Evolutionary conservation across 176 grass and related monocot species (phyloP), one percentile per base, ranked within the genome.

Genomic region (Cocos nucifera): DNA sequence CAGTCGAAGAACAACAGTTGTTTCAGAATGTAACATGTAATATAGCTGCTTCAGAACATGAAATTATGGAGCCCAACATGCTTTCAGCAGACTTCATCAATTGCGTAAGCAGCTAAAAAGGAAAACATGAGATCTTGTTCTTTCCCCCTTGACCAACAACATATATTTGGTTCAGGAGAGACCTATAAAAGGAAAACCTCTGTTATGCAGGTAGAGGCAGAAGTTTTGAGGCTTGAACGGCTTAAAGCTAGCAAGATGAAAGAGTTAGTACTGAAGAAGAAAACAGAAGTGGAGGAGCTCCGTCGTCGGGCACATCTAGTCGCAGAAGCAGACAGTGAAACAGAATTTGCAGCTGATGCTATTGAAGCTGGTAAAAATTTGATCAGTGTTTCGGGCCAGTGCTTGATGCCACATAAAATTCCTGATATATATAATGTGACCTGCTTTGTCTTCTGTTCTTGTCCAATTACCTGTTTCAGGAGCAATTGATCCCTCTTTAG

Each of bases 231-330:
- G 56, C 81, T 97, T 51, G 81, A 86, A 66, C 81, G 88, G 49
- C 63, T 97, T 19, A 97, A 97, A 85, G 70, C 54, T 48, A 97
- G 79, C 70, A 97, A 88, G 67, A 80, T 79, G 81, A 97, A 83
- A 79, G 84, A 97, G 17, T 74, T 88, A 9, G 76, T 97, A 71
- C 52, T 91, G 59, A 97, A 88, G 73, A 97, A 91, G 72, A 97
- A 91, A 75, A 54, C 69, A 49, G 84, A 92, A 73, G 49, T 88
- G 9, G 84, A 92, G 54, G 87, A 97, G 49, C 77, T 88, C 69
- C 73, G 79, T 63, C 74, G 76, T 58, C 82, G 75, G 8, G 70
- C 81, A 5, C 93, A 83, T 83, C 65, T 90, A 24, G 70, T 74
- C 56, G 80, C 58, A 0, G 78, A 89, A 51, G 78, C 85, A 57